phyloP scores from a whole-genome alignment of 2,329 filamentous ascomycete species.

The Claviceps sp. region DNA sequence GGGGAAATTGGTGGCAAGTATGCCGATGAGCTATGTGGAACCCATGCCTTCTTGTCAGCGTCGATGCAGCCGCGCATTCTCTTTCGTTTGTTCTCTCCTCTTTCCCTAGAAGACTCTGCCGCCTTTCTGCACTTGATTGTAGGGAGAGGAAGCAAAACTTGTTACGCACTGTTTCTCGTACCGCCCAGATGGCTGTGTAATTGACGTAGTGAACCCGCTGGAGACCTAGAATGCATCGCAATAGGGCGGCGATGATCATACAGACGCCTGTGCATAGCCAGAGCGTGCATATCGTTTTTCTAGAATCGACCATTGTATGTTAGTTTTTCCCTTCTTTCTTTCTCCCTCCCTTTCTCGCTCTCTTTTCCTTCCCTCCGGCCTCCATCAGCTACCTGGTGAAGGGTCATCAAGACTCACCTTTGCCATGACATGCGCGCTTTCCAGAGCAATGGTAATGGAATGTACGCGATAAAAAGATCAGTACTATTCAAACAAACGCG shows the following conservation, averaged over 20 bases:
- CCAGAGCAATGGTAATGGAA: conserved; percentile 27
- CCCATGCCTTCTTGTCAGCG: background rate
- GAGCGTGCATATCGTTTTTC: conserved; percentile 24
- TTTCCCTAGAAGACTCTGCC: background rate
- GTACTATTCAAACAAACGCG: conserved; percentile 16
- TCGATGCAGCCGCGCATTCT: background rate
- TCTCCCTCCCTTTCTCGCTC: background rate
- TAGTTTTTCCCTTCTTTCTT: background rate
- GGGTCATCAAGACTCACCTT: background rate
- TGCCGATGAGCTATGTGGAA: conserved; percentile 25
- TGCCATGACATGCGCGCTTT: conserved; percentile 21
- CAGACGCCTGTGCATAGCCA: conserved; percentile 28
- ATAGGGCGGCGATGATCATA: conserved; percentile 25
- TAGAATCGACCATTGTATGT: background rate
- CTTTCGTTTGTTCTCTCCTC: background rate
- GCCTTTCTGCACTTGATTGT: background rate
- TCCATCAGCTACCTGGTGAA: no score
- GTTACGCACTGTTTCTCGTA: conserved; percentile 23
- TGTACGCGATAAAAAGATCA: conserved; percentile 24
- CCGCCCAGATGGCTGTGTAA: conserved; percentile 14
- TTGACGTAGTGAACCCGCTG: conserved; percentile 23
- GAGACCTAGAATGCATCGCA: conserved; percentile 27
- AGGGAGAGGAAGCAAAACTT: background rate
- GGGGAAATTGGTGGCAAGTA: conserved; percentile 28
- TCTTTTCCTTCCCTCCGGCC: background rate